Base-by-base conservation (phyloP, 106 monocot genomes). In the Ottelia alismoides region DNA sequence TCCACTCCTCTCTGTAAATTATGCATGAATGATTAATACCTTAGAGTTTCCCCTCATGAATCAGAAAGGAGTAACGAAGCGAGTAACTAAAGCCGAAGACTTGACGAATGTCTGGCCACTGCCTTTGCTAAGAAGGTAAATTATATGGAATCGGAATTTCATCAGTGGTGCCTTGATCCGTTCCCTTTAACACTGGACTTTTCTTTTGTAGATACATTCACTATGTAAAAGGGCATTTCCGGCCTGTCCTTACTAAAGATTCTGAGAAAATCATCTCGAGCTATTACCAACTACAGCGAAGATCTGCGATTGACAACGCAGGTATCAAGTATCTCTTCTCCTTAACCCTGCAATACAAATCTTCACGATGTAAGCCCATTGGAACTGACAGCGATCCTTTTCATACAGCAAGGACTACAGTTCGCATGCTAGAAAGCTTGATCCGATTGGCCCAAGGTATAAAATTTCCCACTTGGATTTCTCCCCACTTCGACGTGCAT, bases 341-440 rank as follows among this genome's bases (percentile, higher is more conserved):
- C n/a, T n/a, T n/a, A n/a, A n/a, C 53, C 17, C 40, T 46, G 21
- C 23, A 46, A 0, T 17, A 20, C 3, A 11, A 32, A 3, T 59
- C 6, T 28, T 45, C n/a, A 9, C 19, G 35, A 57, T 29, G 11
- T 16, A 30, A 28, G 14, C 4, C 47, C 27, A 26, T 16, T 47
- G 25, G 2, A 25, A 27, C 20, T 26, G 16, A 31, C n/a, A 22
- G 30, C 10, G 11, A 9, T 28, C 27, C 26, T 51, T 57, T 19
- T 19, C 48, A 10, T 57, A 47, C 88, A 89, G 96, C 96, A 49
- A 76, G 96, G 50, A 96, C 85, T 16, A 96, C 96, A 28, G 89
- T 96, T 22, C 82, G 96, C 60, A 85, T 96, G 96, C 85, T 96
- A 43, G 96, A 89, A 57, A 96, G 96, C 53, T 70, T 96, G 64